Evolutionary conservation across 1,139 yeast species (phyloP), one percentile per base, ranked within the genome.

Genomic region (Trichomonascaceae sp.): DNA sequence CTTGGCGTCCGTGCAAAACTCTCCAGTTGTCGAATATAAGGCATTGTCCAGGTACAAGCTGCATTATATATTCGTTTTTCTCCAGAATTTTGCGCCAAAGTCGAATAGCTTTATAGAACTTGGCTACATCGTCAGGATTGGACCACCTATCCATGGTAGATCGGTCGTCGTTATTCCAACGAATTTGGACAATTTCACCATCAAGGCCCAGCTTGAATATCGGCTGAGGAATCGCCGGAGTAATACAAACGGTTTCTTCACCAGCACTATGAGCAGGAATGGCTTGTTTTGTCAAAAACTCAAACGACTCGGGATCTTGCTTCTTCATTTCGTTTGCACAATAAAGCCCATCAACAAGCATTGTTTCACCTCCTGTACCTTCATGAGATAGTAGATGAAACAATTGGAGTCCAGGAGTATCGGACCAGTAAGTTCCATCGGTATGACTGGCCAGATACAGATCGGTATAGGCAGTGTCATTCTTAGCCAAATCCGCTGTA

Each of bases 241-340:
- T 84, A 53, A 84, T 83, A 63, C 87, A 81, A 19, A 83, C 87
- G 53, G 74, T 77, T 51, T 77, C 83, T 63, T 85, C 91, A 13
- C 93, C 93, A 1, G 90, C 87, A 27, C 87, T 81, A 66, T 85
- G 91, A 20, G 88, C 88, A n/a, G 87, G 85, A 17, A 85, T 74
- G 9, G 81, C 80, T 36, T 79, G 72, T 27, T 70, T 68, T 9
- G 83, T 73, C 52, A 85, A 73, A 9, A 83, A 62, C 30, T 81
- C 78, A 64, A 74, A 85, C 48, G 81, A 76, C 55, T 80, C 81
- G 1, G 87, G 87, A 61, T 78, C 69, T 32, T 70, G 66, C 46
- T 71, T 61, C 63, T 77, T 72, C 61, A 84, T 72, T 45, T 74
- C 70, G 53, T 76, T 63, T 1, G 90, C 90, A 62, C 85, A 81